Evolutionary conservation across 2,329 filamentous ascomycete species (phyloP).

Genomic region (Beauveria sp.): DNA sequence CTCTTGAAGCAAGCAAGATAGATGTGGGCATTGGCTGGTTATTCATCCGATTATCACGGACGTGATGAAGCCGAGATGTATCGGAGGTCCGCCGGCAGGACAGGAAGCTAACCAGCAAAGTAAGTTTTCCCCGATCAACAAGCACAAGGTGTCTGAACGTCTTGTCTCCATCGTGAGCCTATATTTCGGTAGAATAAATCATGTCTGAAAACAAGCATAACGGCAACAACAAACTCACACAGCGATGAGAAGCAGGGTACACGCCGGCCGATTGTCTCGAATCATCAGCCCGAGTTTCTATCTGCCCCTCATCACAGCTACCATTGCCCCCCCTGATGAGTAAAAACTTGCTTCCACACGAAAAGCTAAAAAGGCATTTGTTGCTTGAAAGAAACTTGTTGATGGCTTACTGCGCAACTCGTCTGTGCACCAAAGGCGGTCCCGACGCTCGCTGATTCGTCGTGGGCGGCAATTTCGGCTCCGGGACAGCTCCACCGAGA

Average conservation of each 20-base stretch:
- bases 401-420: not conserved
- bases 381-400: no score
- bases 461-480: not conserved
- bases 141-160: not conserved
- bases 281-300: not conserved
- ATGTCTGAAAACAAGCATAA: constrained; percentile 5
- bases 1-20: not conserved
- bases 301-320: not conserved
- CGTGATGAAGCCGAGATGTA: not conserved
- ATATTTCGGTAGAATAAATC: not conserved
- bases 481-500: not conserved
- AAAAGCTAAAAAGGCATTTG: no score
- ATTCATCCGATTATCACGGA: not conserved
- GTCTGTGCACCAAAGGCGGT: not conserved
- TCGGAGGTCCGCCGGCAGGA: not conserved
- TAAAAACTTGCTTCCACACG: no score
- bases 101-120: not conserved
- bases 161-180: not conserved
- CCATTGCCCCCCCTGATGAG: no score
- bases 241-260: not conserved
- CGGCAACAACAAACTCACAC: not conserved
- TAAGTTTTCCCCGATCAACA: not conserved
- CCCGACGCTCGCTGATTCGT: not conserved
- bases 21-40: not conserved
- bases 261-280: no score